Evolutionary conservation across 345 rosid genomes (phyloP).

Genomic region (Luvunga scandens): DNA sequence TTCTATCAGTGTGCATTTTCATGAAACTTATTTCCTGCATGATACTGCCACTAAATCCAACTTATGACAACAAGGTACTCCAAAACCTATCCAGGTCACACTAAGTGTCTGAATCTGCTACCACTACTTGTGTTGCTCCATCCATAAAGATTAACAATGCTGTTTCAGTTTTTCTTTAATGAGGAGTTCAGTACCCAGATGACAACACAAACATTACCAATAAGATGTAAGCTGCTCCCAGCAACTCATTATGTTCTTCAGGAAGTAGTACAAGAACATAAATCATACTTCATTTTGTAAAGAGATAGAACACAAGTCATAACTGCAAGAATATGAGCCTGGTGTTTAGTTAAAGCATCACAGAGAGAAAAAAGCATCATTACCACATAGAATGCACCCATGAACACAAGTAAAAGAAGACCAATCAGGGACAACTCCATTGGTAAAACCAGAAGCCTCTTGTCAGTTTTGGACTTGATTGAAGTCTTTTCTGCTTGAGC

Average conservation of each 20-base stretch:
- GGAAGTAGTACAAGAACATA: neutral
- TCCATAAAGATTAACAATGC: neutral
- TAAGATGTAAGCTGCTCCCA: neutral
- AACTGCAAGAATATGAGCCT: neutral
- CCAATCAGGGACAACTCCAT: slow-evolving; percentile 75
- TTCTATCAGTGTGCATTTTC: neutral
- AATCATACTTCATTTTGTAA: slow-evolving; percentile 1
- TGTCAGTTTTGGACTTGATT: slow-evolving; percentile 43
- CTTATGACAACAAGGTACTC: neutral
- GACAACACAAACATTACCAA: neutral
- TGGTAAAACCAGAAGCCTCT: slow-evolving; percentile 85
- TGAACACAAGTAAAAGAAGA: slow-evolving; percentile 74
- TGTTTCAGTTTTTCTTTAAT: neutral
- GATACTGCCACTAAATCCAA: neutral
- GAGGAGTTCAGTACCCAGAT: neutral
- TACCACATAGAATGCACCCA: slow-evolving; percentile 99
- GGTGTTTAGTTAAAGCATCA: neutral
- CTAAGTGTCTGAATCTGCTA: neutral
- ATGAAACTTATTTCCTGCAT: neutral
- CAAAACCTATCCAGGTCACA: neutral
- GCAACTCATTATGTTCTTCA: neutral
- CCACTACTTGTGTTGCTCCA: neutral
- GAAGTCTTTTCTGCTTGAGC: slow-evolving; percentile 42
- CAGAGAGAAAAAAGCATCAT: slow-evolving; percentile 18
- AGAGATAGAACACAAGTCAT: neutral